Base-by-base conservation (phyloP, 495 filamentous ascomycete species). In the Astrothelium subdiscretum region DNA sequence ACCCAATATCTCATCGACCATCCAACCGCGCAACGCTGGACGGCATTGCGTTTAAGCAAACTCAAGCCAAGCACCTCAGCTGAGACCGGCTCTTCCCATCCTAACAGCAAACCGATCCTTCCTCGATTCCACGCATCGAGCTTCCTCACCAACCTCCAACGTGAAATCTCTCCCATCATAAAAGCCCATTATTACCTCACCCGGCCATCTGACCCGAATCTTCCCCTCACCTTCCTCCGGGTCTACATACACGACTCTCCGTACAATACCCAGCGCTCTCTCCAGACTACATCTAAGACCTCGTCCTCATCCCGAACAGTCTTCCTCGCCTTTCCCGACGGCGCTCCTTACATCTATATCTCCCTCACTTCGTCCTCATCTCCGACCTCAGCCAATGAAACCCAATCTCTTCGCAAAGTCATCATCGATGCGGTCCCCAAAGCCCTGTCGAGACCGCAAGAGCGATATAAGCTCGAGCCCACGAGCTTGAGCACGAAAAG, bases 101-200 rank as follows among this genome's bases (percentile, higher is more conserved):
- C 24, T 6, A 15, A 54, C 20, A 54, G 8, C 0, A 29, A 5
- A 54, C 8, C 48, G 29, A 54, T 0, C 29, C 76, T 90, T 27
- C 90, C 90, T 10, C 83, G 85, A 42, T 86, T 92, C 63, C 89
- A 94, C 69, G 84, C 87, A 2, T 79, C 84, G 6, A 86, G 83
- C 8, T 95, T 95, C 68, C 75, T 92, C 1, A 79, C 76, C 48
- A 83, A 83, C 59, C 82, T 95, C n/a, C 85, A 90, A 62, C 73
- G 77, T 40, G 84, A 90, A 65, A 77, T 91, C 18, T 75, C 85
- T 0, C 88, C 89, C 2, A 76, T 92, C 52, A 79, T 90, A 31
- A 91, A 90, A 68, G 87, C 87, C 12, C 89, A 94, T 72, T 92
- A 87, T 72, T 85, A 87, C 66, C 78, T 92, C 35, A 79, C 85